Conservation (phyloP, 1,284 basidiomycete species). For the Sparassis latifolia region DNA sequence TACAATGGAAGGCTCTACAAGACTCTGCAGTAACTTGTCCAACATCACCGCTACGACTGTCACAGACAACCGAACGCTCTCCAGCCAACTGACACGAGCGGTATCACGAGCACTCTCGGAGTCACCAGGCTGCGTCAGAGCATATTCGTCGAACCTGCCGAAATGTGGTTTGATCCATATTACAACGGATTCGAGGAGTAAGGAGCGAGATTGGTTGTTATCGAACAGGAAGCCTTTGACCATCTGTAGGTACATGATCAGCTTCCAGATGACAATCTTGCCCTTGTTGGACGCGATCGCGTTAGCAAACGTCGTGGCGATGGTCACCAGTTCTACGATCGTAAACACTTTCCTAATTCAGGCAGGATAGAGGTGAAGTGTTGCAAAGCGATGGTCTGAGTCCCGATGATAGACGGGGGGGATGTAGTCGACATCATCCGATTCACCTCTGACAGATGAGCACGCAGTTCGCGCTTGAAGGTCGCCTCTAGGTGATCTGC, state of each 20-base stretch:
- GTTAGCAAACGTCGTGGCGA: conserved; percentile 85
- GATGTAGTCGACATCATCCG: conserved; percentile 82
- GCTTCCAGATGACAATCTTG: conserved; percentile 87
- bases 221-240: conserved; percentile 88
- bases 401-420: conserved; percentile 86
- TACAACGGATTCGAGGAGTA: conserved; percentile 84
- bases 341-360: conserved; percentile 77
- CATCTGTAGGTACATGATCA: conserved; percentile 90
- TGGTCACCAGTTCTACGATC: conserved; percentile 76
- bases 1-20: conserved; percentile 63
- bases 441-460: conserved; percentile 78
- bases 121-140: conserved; percentile 55
- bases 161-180: conserved; percentile 95
- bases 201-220: conserved; percentile 68
- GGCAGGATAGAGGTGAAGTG: conserved; percentile 92
- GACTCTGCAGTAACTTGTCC: conserved; percentile 80
- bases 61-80: conserved; percentile 80
- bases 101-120: conserved; percentile 60
- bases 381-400: conserved; percentile 90
- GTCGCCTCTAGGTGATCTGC: conserved; percentile 80
- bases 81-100: conserved; percentile 84
- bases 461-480: conserved; percentile 79
- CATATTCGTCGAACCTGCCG: conserved; percentile 83
- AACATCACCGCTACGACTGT: conserved; percentile 87
- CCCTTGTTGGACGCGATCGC: conserved; percentile 77